Evolutionary conservation across 306 rosid genomes (phyloP).

Genomic region (Rosa chinensis): DNA sequence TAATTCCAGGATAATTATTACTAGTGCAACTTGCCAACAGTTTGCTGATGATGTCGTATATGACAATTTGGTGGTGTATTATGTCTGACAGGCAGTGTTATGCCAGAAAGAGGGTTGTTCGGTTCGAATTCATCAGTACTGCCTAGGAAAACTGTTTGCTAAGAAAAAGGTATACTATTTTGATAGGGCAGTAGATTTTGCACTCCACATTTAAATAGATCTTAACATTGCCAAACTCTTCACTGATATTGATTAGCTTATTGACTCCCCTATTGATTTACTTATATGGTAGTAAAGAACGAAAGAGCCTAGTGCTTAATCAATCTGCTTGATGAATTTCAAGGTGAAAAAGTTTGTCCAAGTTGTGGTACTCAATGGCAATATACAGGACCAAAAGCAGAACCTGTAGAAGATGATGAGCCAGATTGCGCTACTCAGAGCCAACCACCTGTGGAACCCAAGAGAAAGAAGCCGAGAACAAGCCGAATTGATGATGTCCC

Average conservation of each 20-base stretch:
- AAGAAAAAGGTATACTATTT: conserved; percentile 51
- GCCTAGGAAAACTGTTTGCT: conserved; percentile 62
- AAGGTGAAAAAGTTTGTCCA: conserved; percentile 65
- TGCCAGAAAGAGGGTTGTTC: conserved; percentile 69
- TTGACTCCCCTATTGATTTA: conserved; percentile 6
- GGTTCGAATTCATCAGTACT: conserved; percentile 71
- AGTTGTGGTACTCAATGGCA: conserved; percentile 66
- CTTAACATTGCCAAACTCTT: not conserved
- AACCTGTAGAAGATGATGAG: conserved; percentile 40
- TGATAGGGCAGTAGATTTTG: not conserved
- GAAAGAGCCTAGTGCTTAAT: conserved; percentile 3
- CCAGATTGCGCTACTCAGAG: conserved; percentile 29
- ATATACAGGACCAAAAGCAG: conserved; percentile 43
- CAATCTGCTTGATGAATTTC: conserved; percentile 20
- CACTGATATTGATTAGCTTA: not conserved
- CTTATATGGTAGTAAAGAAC: conserved; percentile 2
- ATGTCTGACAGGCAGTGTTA: conserved; percentile 57
- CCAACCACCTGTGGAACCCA: conserved; percentile 38
- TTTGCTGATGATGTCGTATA: conserved; percentile 11
- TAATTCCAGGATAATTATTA: not conserved
- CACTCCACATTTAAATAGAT: not conserved
- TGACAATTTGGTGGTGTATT: conserved; percentile 24
- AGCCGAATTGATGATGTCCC: conserved; percentile 20
- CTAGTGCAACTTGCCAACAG: not conserved
- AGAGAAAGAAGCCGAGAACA: conserved; percentile 40